Evolutionary conservation across 768 basidiomycete genomes (phyloP), one percentile per base, ranked within the genome.

Genomic region (Pleurotus eryngii): DNA sequence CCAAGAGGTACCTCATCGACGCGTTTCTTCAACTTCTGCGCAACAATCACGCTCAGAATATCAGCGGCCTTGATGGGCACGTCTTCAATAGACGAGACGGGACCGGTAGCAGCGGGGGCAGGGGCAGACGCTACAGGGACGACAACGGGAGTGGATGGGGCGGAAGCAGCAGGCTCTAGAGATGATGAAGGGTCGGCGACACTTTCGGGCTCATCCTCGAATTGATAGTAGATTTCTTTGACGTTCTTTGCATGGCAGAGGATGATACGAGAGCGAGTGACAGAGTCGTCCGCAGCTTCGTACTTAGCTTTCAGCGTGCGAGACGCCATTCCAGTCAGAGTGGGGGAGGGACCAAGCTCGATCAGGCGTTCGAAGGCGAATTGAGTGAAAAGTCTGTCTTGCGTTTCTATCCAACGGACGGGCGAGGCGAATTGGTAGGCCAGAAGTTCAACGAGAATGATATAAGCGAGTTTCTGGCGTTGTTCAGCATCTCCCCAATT

Each of bases 381-480:
- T 7, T 85, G 72, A 8, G 80, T 82, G 78, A 99, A 99, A 57
- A 99, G 81, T 22, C 90, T 81, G 66, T 99, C 97, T 69, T 99
- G 97, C 0, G 96, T 99, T 76, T 98, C 92, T 65, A 99, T 99
- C 97, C 97, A 99, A 49, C 95, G 90, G 17, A 99, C 96, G 5
- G 97, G 95, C 1, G 96, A 98, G 0, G 96, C 95, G 65, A 96
- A 98, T 70, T 99, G 97, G 68, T 99, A 99, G 12, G 97, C 93
- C 49, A 99, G 81, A 46, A 98, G 84, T 69, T 99, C 97, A 60
- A 98, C 95, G 57, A 99, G 86, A 67, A 98, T 95, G 63, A 87
- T 89, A 70, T 98, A 99, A 0, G 97, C 95, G 47, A 99, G 82
- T 65, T 91, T 89, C 72, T 98, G 94, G 48, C 95, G 90, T 62